Percentiles rank a stretch among this genome's conserved stretches.
Conservation (phyloP, 306 rosid species). For the Albizia julibrissin region DNA sequence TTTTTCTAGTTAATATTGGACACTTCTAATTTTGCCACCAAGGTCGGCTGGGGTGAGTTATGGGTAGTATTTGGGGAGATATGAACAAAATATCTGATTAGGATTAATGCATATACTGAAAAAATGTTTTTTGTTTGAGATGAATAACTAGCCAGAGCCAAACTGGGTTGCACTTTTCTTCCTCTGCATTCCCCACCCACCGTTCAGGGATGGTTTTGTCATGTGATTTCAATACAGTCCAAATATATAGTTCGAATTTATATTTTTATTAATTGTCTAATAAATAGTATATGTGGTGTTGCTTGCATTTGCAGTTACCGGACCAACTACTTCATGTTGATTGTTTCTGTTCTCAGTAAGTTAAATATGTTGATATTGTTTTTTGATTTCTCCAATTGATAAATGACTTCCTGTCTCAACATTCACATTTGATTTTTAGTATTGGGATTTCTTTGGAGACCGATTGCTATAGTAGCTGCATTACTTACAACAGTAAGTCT, state of each 20-base stretch:
- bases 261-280: neutral
- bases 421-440: slow-evolving; percentile 45
- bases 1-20: neutral
- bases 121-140: neutral
- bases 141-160: neutral
- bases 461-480: slow-evolving; percentile 69
- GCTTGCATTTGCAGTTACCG: slow-evolving; percentile 70
- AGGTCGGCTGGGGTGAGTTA: neutral
- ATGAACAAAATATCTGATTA: neutral
- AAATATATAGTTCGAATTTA: neutral
- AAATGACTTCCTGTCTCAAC: neutral
- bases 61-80: neutral
- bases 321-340: slow-evolving; percentile 91
- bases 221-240: neutral
- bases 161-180: neutral
- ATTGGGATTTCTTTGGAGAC: slow-evolving; percentile 72
- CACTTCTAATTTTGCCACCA: neutral
- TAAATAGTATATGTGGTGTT: slow-evolving; percentile 17
- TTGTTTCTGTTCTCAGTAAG: slow-evolving; percentile 84
- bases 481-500: slow-evolving; percentile 65
- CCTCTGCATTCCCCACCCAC: neutral
- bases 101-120: neutral
- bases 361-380: slow-evolving; percentile 7
- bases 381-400: neutral
- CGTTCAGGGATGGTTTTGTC: neutral